Evolutionary conservation across 768 basidiomycete genomes (phyloP), one percentile per base, ranked within the genome.

Genomic region (Mycena pura): DNA sequence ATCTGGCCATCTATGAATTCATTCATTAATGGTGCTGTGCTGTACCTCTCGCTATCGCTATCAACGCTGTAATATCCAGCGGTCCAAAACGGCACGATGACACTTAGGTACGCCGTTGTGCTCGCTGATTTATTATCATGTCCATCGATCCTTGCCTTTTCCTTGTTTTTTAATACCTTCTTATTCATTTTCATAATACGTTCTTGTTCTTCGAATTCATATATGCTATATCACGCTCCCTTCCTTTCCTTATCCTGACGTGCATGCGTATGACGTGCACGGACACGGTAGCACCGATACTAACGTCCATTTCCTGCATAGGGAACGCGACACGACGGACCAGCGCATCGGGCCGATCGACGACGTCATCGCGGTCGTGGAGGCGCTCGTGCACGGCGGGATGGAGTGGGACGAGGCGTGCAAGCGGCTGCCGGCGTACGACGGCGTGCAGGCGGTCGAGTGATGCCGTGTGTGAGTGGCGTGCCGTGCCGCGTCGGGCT

Each of bases 241-340:
- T n/a, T n/a, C n/a, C n/a, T n/a, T n/a, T n/a, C n/a, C n/a, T n/a
- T n/a, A n/a, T n/a, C n/a, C n/a, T n/a, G n/a, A n/a, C n/a, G n/a
- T n/a, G n/a, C n/a, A n/a, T n/a, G n/a, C n/a, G n/a, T n/a, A n/a
- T n/a, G n/a, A n/a, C n/a, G n/a, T n/a, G n/a, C n/a, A n/a, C n/a
- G n/a, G n/a, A n/a, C n/a, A n/a, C n/a, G n/a, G n/a, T n/a, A n/a
- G n/a, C n/a, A n/a, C n/a, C n/a, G n/a, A n/a, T n/a, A n/a, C n/a
- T n/a, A n/a, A n/a, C n/a, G n/a, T n/a, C n/a, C n/a, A n/a, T 39
- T 64, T 59, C 28, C 62, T 59, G 54, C 48, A 56, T 67, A 95
- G 95, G 60, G 96, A 99, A 76, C 91, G 96, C 43, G 96, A 99
- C 75, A 95, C 95, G 46, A 99, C 91, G 45, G 85, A 90, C 58